Conservation (phyloP, 208 protist species). For the Leishmania braziliensis region DNA sequence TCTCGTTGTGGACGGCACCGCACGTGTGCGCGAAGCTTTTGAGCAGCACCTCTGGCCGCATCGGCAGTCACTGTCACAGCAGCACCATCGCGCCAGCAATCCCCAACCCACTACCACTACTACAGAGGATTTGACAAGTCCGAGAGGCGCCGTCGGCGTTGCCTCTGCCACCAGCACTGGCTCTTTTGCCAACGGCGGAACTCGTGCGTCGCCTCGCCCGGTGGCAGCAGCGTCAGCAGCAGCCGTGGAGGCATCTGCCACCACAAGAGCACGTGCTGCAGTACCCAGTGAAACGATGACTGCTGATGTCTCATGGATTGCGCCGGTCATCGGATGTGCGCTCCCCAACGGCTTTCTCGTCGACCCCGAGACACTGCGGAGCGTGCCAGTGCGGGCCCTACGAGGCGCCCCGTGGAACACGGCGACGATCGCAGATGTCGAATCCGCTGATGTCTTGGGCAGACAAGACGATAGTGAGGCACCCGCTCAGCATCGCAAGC, state of each 20-base stretch:
- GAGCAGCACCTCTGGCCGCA: slow-evolving; percentile 66
- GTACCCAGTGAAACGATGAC: not conserved
- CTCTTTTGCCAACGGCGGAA: not conserved
- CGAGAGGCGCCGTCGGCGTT: not conserved
- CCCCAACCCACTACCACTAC: not conserved
- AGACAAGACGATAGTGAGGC: not conserved
- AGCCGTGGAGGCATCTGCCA: not conserved
- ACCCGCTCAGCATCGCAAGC: slow-evolving; percentile 2
- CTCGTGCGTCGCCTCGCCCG: not conserved
- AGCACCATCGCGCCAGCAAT: not conserved
- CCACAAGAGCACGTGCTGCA: not conserved
- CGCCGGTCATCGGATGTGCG: slow-evolving; percentile 34
- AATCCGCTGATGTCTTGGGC: not conserved
- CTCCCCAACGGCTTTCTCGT: slow-evolving; percentile 58
- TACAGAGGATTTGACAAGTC: not conserved
- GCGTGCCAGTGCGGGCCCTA: slow-evolving; percentile 44
- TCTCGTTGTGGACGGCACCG: slow-evolving; percentile 21
- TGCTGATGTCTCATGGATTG: slow-evolving; percentile 1
- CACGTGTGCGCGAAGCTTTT: slow-evolving; percentile 52
- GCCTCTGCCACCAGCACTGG: not conserved
- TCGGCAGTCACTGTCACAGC: slow-evolving; percentile 7
- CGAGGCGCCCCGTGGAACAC: not conserved
- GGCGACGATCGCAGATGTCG: not conserved
- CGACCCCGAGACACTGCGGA: slow-evolving; percentile 58
- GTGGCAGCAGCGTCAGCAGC: not conserved